These are phyloP conservation scores for Cordyceps javanica DNA, from an alignment of 2,329 filamentous ascomycete species.

Conservation along the genomic window DNA sequence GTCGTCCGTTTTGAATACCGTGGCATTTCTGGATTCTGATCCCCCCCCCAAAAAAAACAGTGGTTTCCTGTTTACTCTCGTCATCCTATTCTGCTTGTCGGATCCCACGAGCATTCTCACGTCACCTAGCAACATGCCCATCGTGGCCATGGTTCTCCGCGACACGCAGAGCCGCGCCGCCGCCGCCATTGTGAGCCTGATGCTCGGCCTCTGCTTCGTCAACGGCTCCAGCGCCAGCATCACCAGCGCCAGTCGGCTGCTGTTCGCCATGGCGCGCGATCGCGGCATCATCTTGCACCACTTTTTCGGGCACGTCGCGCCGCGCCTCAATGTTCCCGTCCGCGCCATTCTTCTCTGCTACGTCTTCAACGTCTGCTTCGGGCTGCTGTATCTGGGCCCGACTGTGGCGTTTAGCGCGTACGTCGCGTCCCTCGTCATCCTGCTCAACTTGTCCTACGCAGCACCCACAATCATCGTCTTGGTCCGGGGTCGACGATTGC, in stretches of 20 bases:
- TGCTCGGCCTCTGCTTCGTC: constrained; percentile 37
- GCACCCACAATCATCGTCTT: constrained; percentile 34
- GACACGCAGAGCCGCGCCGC: constrained; percentile 33
- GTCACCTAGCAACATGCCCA: constrained; percentile 37
- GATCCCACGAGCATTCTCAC: constrained; percentile 30
- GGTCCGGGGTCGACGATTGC: constrained; percentile 29
- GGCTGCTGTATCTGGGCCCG: constrained; percentile 40
- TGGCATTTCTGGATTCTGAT: not conserved
- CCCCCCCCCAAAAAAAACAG: constrained; percentile 15
- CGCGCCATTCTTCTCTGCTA: constrained; percentile 34
- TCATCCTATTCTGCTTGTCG: constrained; percentile 35
- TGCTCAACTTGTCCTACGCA: constrained; percentile 40
- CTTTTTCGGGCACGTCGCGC: constrained; percentile 31
- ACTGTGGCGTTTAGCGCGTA: constrained; percentile 42
- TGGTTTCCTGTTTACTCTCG: constrained; percentile 32
- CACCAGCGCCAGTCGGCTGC: constrained; percentile 35
- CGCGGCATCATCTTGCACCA: constrained; percentile 29
- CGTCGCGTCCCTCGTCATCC: constrained; percentile 37
- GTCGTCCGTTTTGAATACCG: constrained; percentile 14
- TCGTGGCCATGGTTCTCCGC: constrained; percentile 39
- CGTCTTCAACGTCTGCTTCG: constrained; percentile 38
- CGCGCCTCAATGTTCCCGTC: constrained; percentile 35
- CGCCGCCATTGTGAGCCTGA: constrained; percentile 34
- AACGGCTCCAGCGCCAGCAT: constrained; percentile 40
- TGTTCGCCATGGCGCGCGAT: constrained; percentile 42